Conservation (phyloP, 495 filamentous ascomycete genomes). For the Penicillium antarcticum region DNA sequence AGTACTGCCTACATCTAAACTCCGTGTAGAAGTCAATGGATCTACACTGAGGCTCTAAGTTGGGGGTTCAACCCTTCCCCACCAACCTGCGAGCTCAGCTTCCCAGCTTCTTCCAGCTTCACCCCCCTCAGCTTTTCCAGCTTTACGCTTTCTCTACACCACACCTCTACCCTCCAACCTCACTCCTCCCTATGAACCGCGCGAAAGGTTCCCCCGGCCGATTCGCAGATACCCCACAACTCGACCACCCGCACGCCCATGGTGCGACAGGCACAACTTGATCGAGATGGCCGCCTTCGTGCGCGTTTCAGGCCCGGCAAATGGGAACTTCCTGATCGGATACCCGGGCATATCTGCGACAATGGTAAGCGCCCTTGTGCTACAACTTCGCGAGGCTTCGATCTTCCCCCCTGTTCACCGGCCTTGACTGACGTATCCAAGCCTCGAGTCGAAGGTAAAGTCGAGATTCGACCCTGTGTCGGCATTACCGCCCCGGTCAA, state of each 20-base stretch:
- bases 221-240: constrained; percentile 31
- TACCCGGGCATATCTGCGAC: constrained; percentile 98
- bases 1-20: background rate
- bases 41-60: background rate
- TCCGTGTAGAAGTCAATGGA: background rate
- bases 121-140: constrained; percentile 2
- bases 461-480: constrained; percentile 85
- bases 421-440: constrained; percentile 29
- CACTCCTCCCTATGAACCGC: constrained; percentile 31
- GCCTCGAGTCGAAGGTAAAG: constrained; percentile 96
- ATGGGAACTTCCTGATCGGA: constrained; percentile 93
- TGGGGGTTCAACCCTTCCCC: constrained; percentile 7
- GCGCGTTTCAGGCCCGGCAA: constrained; percentile 94
- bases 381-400: background rate
- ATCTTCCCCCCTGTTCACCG: background rate
- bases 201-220: constrained; percentile 23
- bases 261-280: constrained; percentile 39
- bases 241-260: constrained; percentile 39
- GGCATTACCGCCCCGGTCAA: constrained; percentile 85
- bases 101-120: background rate
- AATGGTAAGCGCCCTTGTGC: constrained; percentile 59
- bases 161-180: background rate
- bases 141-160: background rate
- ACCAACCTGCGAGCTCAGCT: constrained; percentile 1
- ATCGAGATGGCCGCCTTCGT: constrained; percentile 81